Evolutionary conservation across 495 filamentous ascomycete species (phyloP).

Genomic region (Rhypophila decipiens): DNA sequence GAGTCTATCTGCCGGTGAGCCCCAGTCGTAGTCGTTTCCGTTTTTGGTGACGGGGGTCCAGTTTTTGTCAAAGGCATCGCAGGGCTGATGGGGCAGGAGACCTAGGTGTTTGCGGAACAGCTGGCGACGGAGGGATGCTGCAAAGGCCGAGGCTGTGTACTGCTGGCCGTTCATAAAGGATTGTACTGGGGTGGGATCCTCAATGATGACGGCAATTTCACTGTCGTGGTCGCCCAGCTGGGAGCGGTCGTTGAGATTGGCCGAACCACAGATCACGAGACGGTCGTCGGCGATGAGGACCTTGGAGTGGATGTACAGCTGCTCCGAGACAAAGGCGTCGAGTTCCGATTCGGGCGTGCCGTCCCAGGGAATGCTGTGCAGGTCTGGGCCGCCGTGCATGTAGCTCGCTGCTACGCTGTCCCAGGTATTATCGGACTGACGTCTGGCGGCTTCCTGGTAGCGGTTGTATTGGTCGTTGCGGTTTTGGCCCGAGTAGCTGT

Average conservation of each 20-base stretch:
- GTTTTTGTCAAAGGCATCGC: slow-evolving; percentile 56
- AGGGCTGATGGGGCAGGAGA: slow-evolving; percentile 65
- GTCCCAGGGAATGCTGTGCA: slow-evolving; percentile 75
- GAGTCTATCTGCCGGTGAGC: slow-evolving; percentile 60
- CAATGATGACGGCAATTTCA: slow-evolving; percentile 31
- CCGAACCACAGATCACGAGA: slow-evolving; percentile 82
- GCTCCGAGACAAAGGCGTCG: slow-evolving; percentile 83
- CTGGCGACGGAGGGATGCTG: slow-evolving; percentile 72
- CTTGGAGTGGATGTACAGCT: slow-evolving; percentile 93
- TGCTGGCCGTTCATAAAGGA: slow-evolving; percentile 65
- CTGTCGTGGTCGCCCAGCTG: slow-evolving; percentile 83
- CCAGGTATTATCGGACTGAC: slow-evolving; percentile 51
- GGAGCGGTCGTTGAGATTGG: slow-evolving; percentile 91
- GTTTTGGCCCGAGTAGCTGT: slow-evolving; percentile 24
- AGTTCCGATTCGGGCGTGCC: slow-evolving; percentile 68
- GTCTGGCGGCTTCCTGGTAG: slow-evolving; percentile 63
- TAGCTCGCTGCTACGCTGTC: slow-evolving; percentile 76
- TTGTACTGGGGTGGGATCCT: slow-evolving; percentile 62
- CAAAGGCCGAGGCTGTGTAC: slow-evolving; percentile 72
- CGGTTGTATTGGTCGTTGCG: slow-evolving; percentile 39
- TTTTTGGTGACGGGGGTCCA: slow-evolving; percentile 64
- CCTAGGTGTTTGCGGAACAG: slow-evolving; percentile 91
- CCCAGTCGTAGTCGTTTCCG: slow-evolving; percentile 79
- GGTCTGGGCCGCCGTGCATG: slow-evolving; percentile 74
- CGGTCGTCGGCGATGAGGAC: slow-evolving; percentile 89